Evolutionary conservation across 495 filamentous ascomycete genomes (phyloP).

Genomic region (Talaromyces liani): DNA sequence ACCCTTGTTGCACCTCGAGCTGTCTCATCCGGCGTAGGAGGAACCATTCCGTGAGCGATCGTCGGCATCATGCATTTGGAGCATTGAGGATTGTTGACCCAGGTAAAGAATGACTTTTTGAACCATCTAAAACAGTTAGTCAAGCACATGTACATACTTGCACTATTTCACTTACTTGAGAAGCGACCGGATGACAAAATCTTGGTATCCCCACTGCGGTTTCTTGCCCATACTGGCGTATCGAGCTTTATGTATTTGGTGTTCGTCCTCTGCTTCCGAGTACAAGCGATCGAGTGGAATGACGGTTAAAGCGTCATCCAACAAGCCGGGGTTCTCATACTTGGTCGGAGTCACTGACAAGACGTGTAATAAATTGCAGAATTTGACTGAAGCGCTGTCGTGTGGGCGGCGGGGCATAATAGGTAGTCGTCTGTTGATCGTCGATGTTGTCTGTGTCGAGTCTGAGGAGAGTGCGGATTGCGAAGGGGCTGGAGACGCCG

Average conservation of each 20-base stretch:
- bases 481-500: conserved; percentile 35
- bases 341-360: conserved; percentile 79
- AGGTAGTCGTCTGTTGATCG: conserved; percentile 61
- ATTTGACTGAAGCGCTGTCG: conserved; percentile 68
- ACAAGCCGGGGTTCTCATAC: conserved; percentile 93
- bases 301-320: conserved; percentile 82
- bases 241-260: conserved; percentile 75
- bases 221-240: conserved; percentile 77
- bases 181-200: conserved; percentile 89
- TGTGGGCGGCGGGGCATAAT: conserved; percentile 73
- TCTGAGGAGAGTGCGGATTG: conserved; percentile 34
- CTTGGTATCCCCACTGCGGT: conserved; percentile 96
- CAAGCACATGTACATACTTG: conserved; percentile 3
- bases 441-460: conserved; percentile 38
- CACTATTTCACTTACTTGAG: conserved; percentile 51
- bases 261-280: conserved; percentile 87
- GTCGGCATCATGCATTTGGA: conserved; percentile 76
- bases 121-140: conserved; percentile 66
- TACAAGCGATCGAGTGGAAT: conserved; percentile 93
- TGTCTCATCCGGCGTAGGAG: conserved; percentile 78
- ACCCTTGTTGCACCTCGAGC: conserved; percentile 81
- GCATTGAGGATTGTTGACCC: conserved; percentile 92
- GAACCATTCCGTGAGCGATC: conserved; percentile 68
- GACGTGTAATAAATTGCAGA: conserved; percentile 73
- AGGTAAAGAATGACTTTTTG: conserved; percentile 87